Evolutionary conservation across 306 rosid genomes (phyloP), one percentile per base, ranked within the genome.

Genomic region (Rosa multiflora): DNA sequence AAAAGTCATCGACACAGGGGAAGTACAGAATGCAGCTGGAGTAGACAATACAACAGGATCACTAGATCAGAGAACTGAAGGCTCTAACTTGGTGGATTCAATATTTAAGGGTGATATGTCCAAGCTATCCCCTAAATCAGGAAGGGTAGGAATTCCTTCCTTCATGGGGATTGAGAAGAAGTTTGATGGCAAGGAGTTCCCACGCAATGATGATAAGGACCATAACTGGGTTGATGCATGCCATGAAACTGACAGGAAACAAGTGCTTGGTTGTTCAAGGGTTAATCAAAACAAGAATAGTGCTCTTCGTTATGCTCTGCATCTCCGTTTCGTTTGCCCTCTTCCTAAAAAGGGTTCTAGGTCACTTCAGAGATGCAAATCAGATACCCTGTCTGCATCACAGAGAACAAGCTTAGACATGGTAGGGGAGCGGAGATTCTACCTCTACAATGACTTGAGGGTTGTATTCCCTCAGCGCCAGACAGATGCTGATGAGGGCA

Each of bases 391-490:
- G 77, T 87, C 90, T 73, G 48, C 79, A 47, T 86, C 83, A 77
- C 87, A 83, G 72, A 91, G 87, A 67, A 77, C 74, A n/a, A 87
- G 87, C 76, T 78, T 85, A 52, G 87, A 80, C 83, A 43, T 18
- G 48, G 89, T 84, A 21, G 90, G 87, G 29, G 94, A 91, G 44
- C 89, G 98, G 67, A 96, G 90, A 84, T 93, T 96, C 86, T 96
- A 91, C 82, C 81, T 96, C 21, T 96, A 89, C 87, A 93, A 96
- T 75, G 99, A 93, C 84, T 37, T 96, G 80, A 84, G 89, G 88
- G 99, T 87, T 44, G 99, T 96, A 82, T 96, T 96, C 76, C 99
- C 99, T 58, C 99, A 96, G 71, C 97, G 99, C 72, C 98, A 93
- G 87, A 83, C 98, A 3, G 99, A 96, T 72, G 84, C 97, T 23